A percentile compares a stretch with the other conserved stretches of the same genome.
Conservation (phyloP, 2,329 filamentous ascomycete species). For the Colletotrichum sublineola region DNA sequence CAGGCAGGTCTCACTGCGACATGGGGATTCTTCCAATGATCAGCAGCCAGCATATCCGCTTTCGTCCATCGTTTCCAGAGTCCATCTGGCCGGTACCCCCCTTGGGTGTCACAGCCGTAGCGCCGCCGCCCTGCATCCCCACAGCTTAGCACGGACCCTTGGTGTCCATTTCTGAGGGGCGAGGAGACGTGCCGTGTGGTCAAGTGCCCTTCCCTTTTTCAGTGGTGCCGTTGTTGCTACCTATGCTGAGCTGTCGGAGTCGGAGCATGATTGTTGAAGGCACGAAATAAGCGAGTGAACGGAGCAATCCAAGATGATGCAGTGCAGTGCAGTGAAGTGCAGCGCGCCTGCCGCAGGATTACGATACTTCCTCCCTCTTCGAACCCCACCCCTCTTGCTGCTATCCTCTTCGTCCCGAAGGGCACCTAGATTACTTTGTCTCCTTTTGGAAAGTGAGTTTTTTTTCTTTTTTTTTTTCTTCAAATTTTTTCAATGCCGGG, state of each 20-base stretch:
- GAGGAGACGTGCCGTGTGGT: slow-evolving; percentile 5
- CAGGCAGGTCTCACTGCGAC: background rate
- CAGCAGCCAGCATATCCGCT: slow-evolving; percentile 36
- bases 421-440: background rate
- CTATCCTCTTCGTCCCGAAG: background rate
- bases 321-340: background rate
- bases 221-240: background rate
- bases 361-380: background rate
- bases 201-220: slow-evolving; percentile 2
- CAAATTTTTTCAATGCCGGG: background rate
- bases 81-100: slow-evolving; percentile 45
- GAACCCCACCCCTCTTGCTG: background rate
- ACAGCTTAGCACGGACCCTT: slow-evolving; percentile 46
- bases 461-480: too few relatives aligned
- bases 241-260: background rate
- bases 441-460: background rate
- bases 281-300: too few relatives aligned
- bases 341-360: background rate
- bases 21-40: slow-evolving; percentile 31
- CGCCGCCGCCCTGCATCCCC: slow-evolving; percentile 43
- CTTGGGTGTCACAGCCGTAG: slow-evolving; percentile 44
- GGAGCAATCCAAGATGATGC: too few relatives aligned
- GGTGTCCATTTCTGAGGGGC: slow-evolving; percentile 4
- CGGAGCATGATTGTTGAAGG: too few relatives aligned
- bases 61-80: slow-evolving; percentile 40